Evolutionary conservation across 768 basidiomycete genomes (phyloP), one percentile per base, ranked within the genome.

Genomic region (Leccinum subtestaceum): DNA sequence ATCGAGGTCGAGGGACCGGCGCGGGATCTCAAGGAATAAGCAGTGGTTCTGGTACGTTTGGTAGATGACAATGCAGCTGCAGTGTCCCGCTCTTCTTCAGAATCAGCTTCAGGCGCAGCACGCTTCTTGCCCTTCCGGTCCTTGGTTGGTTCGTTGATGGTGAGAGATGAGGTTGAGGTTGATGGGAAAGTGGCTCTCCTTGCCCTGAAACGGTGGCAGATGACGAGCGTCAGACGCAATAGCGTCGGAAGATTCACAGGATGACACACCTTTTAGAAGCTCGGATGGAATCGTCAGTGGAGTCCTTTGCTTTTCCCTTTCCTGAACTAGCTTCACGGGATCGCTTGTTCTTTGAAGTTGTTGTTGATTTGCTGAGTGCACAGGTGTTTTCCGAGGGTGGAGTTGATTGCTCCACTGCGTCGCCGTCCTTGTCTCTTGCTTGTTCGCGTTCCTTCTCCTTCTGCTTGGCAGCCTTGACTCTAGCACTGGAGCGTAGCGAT

Each of bases 51-150:
- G 52, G 78, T 78, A 65, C 85, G 89, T 75, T 91, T 90, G 57
- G 78, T 78, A 55, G 86, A 79, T 29, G 83, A 77, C 52, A 76
- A 68, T 60, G 77, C 65, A 47, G 74, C 62, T 49, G 78, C 77
- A 65, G 78, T 73, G 52, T 69, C 69, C 25, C 79, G 76, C 72
- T 91, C 89, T 71, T 88, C 85, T 74, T 89, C 88, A 47, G 84
- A 84, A 64, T 75, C 75, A 34, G 78, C 74, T 75, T 93, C 89
- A 51, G 88, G 87, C 32, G 80, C 84, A 40, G 92, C 93, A 67
- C 92, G 89, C 78, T 95, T 96, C 85, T 97, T 97, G 59, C 93
- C 95, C 76, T 95, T 95, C 64, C 75, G 74, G 76, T 93, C 91
- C 69, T 81, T 81, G 3, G 77, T 65, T 52, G 87, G 84, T 80